phyloP scores from a whole-genome alignment of 1,284 basidiomycete genomes.

The Pseudozyma hubeiensis region DNA sequence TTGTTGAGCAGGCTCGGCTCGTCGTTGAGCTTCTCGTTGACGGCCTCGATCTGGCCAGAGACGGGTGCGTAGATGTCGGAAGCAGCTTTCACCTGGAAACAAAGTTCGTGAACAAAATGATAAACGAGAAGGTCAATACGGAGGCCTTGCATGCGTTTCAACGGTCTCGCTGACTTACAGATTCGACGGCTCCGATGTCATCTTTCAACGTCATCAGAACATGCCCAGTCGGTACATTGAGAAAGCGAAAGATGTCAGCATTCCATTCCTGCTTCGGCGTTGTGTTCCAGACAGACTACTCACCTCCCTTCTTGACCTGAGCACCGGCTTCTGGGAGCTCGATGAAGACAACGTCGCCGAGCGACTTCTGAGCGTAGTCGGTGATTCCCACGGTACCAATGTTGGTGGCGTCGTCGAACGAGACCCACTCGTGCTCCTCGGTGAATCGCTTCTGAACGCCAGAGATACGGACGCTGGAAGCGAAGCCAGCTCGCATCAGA shows the following conservation, averaged over 20 bases:
- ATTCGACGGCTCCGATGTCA: conserved; percentile 93
- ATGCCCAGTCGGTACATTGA: background rate
- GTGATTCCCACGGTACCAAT: conserved; percentile 90
- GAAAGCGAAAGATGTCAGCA: background rate
- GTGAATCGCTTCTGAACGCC: conserved; percentile 72
- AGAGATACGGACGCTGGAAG: conserved; percentile 29
- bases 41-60: conserved; percentile 82
- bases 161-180: conserved; percentile 70
- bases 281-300: conserved; percentile 44
- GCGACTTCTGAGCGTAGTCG: conserved; percentile 88
- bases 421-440: conserved; percentile 88
- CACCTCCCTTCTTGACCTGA: conserved; percentile 82
- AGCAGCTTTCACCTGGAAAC: conserved; percentile 80
- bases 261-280: background rate
- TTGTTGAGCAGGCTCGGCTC: conserved; percentile 89
- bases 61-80: conserved; percentile 97
- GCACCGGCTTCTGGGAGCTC: conserved; percentile 84
- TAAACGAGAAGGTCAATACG: conserved; percentile 4
- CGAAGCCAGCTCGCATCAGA: conserved; percentile 34
- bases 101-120: background rate
- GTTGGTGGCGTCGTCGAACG: conserved; percentile 82
- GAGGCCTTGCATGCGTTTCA: no score
- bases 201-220: conserved; percentile 72
- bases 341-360: conserved; percentile 98
- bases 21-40: conserved; percentile 80